Evolutionary conservation across 2,329 filamentous ascomycete genomes (phyloP).

Genomic region (Diaporthe aspalathi): DNA sequence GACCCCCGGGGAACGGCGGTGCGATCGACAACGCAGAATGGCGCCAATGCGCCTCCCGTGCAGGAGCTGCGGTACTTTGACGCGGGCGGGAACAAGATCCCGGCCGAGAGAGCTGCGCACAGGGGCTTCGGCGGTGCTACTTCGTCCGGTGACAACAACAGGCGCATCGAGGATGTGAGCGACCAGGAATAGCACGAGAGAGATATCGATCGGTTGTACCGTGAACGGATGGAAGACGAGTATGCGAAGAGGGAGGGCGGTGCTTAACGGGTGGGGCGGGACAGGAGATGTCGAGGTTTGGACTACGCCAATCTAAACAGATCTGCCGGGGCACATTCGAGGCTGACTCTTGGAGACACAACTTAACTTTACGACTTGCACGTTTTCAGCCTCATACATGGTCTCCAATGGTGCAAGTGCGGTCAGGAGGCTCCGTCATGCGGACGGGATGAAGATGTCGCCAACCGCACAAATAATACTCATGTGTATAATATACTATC

Average conservation of each 20-base stretch:
- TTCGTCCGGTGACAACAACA: background rate
- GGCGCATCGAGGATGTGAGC: constrained; percentile 32
- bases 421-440: too few relatives aligned
- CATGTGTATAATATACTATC: too few relatives aligned
- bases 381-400: too few relatives aligned
- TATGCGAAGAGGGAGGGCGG: constrained; percentile 67
- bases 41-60: background rate
- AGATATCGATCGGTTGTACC: constrained; percentile 49
- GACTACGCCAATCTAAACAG: fast-evolving
- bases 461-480: too few relatives aligned
- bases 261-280: constrained; percentile 45
- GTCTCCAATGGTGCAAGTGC: too few relatives aligned
- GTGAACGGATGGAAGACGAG: constrained; percentile 66
- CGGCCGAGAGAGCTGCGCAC: constrained; percentile 4
- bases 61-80: constrained; percentile 32
- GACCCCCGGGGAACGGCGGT: constrained; percentile 26
- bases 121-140: constrained; percentile 6
- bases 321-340: too few relatives aligned
- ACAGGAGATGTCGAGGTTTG: fast-evolving
- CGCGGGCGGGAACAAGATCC: constrained; percentile 23
- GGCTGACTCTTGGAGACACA: too few relatives aligned
- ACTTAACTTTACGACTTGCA: too few relatives aligned
- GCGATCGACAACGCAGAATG: constrained; percentile 25
- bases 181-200: background rate
- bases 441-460: too few relatives aligned